These are phyloP conservation scores for Aspergillus funiculosus DNA, from an alignment of 495 filamentous ascomycete genomes.

Conservation along the genomic window DNA sequence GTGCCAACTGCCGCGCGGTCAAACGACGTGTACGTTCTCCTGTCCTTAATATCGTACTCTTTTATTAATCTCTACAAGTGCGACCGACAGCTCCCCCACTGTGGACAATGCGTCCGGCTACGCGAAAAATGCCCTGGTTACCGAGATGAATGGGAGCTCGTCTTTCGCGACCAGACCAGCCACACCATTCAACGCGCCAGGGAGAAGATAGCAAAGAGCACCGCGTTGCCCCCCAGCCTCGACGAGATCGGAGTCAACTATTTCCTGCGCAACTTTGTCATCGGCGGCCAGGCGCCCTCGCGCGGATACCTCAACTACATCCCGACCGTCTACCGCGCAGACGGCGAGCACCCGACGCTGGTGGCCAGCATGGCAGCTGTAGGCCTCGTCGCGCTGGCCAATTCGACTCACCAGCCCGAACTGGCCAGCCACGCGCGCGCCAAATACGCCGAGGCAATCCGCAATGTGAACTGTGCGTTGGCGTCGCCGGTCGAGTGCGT, in stretches of 20 bases:
- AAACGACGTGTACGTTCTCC: slow-evolving; percentile 21
- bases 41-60: neutral
- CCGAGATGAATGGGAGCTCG: slow-evolving; percentile 25
- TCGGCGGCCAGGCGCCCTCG: slow-evolving; percentile 17
- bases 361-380: slow-evolving; percentile 40
- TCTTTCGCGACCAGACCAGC: slow-evolving; percentile 21
- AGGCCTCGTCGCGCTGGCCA: slow-evolving; percentile 39
- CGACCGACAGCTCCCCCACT: slow-evolving; percentile 25
- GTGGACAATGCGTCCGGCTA: slow-evolving; percentile 28
- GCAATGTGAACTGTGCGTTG: slow-evolving; percentile 44
- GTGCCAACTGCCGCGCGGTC: slow-evolving; percentile 19
- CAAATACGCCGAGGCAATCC: slow-evolving; percentile 39
- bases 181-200: slow-evolving; percentile 24
- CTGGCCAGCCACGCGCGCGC: slow-evolving; percentile 31
- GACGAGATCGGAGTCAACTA: slow-evolving; percentile 30
- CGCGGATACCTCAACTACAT: slow-evolving; percentile 34
- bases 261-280: slow-evolving; percentile 35
- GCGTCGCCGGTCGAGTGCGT: slow-evolving; percentile 44
- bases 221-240: slow-evolving; percentile 7
- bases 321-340: slow-evolving; percentile 17
- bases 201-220: slow-evolving; percentile 8
- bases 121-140: slow-evolving; percentile 25
- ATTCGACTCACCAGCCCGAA: slow-evolving; percentile 26
- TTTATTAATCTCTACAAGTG: slow-evolving; percentile 17
- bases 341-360: slow-evolving; percentile 30